Evolutionary conservation across 495 filamentous ascomycete species (phyloP).

Genomic region (Hyaloscypha bicolor): DNA sequence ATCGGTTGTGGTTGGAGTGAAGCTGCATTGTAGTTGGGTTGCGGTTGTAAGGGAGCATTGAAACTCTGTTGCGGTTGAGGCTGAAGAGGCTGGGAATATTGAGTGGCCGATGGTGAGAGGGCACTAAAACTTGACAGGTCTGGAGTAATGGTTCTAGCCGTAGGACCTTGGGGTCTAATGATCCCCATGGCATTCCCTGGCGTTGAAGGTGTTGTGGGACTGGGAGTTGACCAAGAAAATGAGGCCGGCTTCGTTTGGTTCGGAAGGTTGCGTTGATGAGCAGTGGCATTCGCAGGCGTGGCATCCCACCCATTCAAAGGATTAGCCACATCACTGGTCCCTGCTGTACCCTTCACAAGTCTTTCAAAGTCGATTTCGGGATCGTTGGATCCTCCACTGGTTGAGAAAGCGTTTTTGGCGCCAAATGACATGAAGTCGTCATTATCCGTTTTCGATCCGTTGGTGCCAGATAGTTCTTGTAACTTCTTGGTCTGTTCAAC

Average conservation of each 20-base stretch:
- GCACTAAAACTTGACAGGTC: conserved; percentile 51
- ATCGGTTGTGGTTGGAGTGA: conserved; percentile 17
- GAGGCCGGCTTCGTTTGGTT: conserved; percentile 42
- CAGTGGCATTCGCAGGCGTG: conserved; percentile 29
- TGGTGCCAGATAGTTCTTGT: conserved; percentile 68
- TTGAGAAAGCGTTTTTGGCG: conserved; percentile 48
- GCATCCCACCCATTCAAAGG: conserved; percentile 50
- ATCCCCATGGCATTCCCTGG: conserved; percentile 35
- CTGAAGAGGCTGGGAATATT: conserved; percentile 49
- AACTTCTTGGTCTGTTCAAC: conserved; percentile 86
- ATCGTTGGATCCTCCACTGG: conserved; percentile 43
- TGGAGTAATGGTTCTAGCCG: conserved; percentile 57
- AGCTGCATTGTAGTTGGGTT: conserved; percentile 13
- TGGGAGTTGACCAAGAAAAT: conserved; percentile 65
- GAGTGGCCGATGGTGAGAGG: conserved; percentile 53
- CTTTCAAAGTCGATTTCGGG: conserved; percentile 79
- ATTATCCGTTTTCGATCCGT: conserved; percentile 37
- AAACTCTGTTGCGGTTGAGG: conserved; percentile 9
- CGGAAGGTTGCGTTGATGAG: conserved; percentile 30
- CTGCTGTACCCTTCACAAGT: conserved; percentile 72
- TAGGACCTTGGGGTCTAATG: conserved; percentile 39
- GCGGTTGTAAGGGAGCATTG: conserved; percentile 20
- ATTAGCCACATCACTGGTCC: conserved; percentile 28
- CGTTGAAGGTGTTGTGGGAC: conserved; percentile 34
- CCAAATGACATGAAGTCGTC: conserved; percentile 66